Percentiles rank a stretch among this genome's conserved stretches.
Conservation (phyloP, 2,329 filamentous ascomycete species). For the Monosporascus cannonballus region DNA sequence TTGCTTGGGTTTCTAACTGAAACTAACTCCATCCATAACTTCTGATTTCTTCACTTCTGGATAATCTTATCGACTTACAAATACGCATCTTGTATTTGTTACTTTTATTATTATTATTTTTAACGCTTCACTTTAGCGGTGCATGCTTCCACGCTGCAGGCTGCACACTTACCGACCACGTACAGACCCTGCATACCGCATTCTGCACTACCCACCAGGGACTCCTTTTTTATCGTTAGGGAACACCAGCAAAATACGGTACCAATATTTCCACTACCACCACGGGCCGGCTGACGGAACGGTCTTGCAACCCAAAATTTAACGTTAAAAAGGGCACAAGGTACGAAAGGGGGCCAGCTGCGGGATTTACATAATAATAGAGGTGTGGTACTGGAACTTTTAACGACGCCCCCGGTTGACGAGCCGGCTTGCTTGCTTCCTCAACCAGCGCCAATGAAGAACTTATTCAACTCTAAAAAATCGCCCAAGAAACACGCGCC, state of each 20-base stretch:
- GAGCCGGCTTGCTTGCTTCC: neutral
- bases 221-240: neutral
- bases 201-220: neutral
- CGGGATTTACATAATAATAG: constrained; percentile 18
- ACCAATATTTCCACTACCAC: neutral
- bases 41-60: no score
- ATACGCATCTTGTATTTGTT: no score
- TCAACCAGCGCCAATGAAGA: constrained; percentile 26
- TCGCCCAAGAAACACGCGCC: constrained; percentile 25
- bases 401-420: neutral
- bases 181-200: neutral
- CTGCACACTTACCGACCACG: no score
- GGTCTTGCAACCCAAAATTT: neutral
- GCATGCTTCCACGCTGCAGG: no score
- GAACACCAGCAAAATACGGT: neutral
- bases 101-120: no score
- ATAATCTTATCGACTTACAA: no score
- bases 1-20: no score
- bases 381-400: constrained; percentile 11
- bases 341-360: constrained; percentile 9
- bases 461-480: constrained; percentile 29
- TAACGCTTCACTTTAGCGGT: no score
- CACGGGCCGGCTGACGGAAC: neutral
- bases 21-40: no score
- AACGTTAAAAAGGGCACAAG: neutral